Evolutionary conservation across 139 green algal species (phyloP), one percentile per base, ranked within the genome.

Genomic region (Diplosphaera chodatii): DNA sequence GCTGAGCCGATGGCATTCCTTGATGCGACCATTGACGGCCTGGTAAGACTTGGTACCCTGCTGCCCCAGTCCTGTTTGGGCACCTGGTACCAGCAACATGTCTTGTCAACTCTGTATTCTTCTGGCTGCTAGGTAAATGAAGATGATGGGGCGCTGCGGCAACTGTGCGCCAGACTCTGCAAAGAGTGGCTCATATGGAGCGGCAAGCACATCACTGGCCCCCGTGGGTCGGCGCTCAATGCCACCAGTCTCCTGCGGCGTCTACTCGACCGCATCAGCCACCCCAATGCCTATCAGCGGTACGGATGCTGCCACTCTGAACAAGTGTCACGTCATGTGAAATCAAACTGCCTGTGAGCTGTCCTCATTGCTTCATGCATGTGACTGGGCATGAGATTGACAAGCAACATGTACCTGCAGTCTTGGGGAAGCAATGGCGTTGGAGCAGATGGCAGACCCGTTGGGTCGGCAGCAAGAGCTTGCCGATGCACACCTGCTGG

Each of bases 1-100:
- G 74, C 74, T 32, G 74, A 74, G 31, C 71, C 74, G 8, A 74
- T 78, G 37, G 68, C 70, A 0, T 30, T 78, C 25, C 63, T 78
- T 16, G 74, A 74, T 8, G 74, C 74, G 3, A 67, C 74, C 34
- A 40, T 74, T 23, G 74, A 71, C 2, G 67, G 74, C 20, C 40
- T 78, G 40, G 48, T 63, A 13, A 48, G 37, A 21, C 13, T 13
- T 13, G 8, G 37, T 8, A 48, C 13, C 13, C 37, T n/a, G n/a
- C n/a, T n/a, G n/a, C n/a, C n/a, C n/a, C n/a, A n/a, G n/a, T n/a
- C n/a, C n/a, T n/a, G n/a, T n/a, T n/a, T n/a, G n/a, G n/a, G n/a
- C n/a, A n/a, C n/a, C n/a, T n/a, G n/a, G n/a, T n/a, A n/a, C n/a
- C n/a, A n/a, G n/a, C n/a, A n/a, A n/a, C n/a, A n/a, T n/a, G n/a